phyloP scores from a whole-genome alignment of 305 asterid genomes.

The Fraxinus paxiana region DNA sequence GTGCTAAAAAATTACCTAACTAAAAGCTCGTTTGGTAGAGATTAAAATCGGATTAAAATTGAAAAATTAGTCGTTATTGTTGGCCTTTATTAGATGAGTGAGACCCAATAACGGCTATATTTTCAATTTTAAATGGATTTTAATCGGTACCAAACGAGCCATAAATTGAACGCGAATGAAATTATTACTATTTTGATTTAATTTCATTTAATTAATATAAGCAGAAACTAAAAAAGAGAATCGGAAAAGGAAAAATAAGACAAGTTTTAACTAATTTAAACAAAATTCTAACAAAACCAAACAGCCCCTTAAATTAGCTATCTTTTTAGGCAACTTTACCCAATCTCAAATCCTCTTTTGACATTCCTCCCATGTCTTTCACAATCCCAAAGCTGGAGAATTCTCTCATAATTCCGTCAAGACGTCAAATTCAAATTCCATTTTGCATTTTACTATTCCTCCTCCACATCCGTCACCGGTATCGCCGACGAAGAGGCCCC shows the following conservation, averaged over 20 bases:
- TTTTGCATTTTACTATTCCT: constrained; percentile 15
- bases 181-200: not conserved
- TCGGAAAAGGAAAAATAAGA: not conserved
- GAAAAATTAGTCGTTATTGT: too few species aligned
- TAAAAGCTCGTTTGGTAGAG: too few species aligned
- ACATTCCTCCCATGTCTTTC: constrained; percentile 10
- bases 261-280: not conserved
- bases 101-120: too few species aligned
- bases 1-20: not conserved
- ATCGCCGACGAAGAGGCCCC: constrained; percentile 18
- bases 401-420: constrained; percentile 27
- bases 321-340: not conserved
- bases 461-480: constrained; percentile 20
- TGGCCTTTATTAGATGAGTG: too few species aligned
- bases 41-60: too few species aligned
- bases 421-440: constrained; percentile 22
- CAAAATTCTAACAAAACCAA: constrained; percentile 31
- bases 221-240: not conserved
- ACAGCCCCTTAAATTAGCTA: constrained; percentile 28
- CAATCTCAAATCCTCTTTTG: constrained; percentile 23
- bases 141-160: too few species aligned
- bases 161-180: not conserved
- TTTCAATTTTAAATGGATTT: too few species aligned
- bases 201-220: too few species aligned
- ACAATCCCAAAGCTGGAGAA: constrained; percentile 24